phyloP scores from a whole-genome alignment of 768 basidiomycete genomes.

The Chalciporus piperatus region DNA sequence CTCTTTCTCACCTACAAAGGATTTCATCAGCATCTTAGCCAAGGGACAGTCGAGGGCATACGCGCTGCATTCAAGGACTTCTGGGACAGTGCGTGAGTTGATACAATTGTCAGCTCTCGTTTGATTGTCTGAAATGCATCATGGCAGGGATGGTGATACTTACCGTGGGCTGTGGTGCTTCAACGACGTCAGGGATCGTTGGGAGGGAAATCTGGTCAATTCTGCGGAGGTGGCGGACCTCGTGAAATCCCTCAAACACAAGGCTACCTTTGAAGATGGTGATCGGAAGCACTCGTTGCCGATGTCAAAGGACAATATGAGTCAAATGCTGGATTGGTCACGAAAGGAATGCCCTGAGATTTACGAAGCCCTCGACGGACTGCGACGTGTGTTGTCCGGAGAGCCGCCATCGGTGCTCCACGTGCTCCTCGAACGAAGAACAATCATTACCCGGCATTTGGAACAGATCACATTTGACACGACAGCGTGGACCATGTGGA shows the following conservation, averaged over 20 bases:
- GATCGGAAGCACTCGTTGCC: conserved; percentile 26
- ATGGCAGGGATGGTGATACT: conserved; percentile 18
- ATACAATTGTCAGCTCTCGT: background rate
- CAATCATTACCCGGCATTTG: no score
- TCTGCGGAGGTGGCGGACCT: conserved; percentile 21
- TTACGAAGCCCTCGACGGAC: no score
- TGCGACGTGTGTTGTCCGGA: no score
- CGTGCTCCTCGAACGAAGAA: no score
- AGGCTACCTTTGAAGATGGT: conserved; percentile 16
- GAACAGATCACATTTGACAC: no score
- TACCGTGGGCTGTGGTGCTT: conserved; percentile 27
- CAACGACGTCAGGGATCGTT: conserved; percentile 17
- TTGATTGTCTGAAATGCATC: background rate
- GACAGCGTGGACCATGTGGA: no score
- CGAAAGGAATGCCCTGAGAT: no score
- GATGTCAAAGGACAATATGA: no score
- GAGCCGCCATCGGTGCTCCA: no score
- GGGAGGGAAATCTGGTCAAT: conserved; percentile 31
- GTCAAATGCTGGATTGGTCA: no score
- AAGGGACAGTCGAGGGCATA: conserved; percentile 1
- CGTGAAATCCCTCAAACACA: conserved; percentile 24
- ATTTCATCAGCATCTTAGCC: background rate
- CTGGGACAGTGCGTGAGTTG: conserved; percentile 2
- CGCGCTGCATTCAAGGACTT: conserved; percentile 2
- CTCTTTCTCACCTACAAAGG: conserved; percentile 1